Base-by-base conservation (phyloP, 768 basidiomycete genomes). In the Basidioascus undulatus region DNA sequence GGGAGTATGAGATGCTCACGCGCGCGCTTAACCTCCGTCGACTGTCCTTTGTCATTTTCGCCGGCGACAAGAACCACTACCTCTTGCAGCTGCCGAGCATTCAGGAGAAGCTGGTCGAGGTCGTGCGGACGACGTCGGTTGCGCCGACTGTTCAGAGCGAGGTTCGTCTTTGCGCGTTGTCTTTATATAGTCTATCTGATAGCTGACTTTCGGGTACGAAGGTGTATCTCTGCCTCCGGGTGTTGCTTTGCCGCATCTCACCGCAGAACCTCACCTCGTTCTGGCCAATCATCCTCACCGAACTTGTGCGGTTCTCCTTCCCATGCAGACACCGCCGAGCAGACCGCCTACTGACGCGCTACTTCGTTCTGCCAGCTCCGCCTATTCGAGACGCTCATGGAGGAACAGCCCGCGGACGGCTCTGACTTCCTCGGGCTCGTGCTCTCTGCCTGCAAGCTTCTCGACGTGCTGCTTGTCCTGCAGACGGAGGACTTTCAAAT, bases 401-500 rank as follows among this genome's bases (percentile, higher is more conserved):
- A 68, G 2, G 60, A 66, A 2, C 57, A 76, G 6, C 83, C 86
- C 0, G 70, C 53, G 0, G 83, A 92, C 53, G 75, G 74, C 0
- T 80, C 86, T 0, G 86, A 92, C 51, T 73, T 80, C 40, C 62
- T 98, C 20, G 69, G 71, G 31, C 64, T 87, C 11, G 63, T 94
- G 36, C 66, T 94, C 18, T 72, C 87, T 2, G 84, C 83, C 2
- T 77, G 82, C 64, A 96, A 96, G 60, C 81, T 87, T 51, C 61
- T 98, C 19, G 92, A 98, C 57, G 62, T 94, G 5, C 61, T 96
- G n/a, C 66, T 96, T 10, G 75, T 80, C 3, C 61, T 98, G 20
- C 87, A 96, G 56, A 89, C 83, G 0, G 83, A 87, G 53, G 89
- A 96, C 56, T 98, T 96, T 58, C 92, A 96, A 59, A 79, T 94